Evolutionary conservation across 768 basidiomycete genomes (phyloP).

Genomic region (Roridomyces roridus): DNA sequence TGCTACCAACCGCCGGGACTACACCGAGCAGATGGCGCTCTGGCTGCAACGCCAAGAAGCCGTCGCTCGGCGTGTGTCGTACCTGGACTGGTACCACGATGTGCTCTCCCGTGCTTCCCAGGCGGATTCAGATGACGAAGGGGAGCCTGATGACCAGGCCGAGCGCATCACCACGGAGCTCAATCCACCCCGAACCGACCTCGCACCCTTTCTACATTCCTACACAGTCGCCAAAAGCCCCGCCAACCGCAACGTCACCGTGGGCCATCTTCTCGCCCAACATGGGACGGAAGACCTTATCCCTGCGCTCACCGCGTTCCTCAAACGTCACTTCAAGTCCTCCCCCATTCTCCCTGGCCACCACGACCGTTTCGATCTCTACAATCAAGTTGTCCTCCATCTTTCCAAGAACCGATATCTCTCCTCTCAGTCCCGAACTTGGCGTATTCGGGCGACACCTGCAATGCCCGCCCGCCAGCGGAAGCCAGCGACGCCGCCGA

Average conservation of each 20-base stretch:
- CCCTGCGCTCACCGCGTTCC: slow-evolving; percentile 1
- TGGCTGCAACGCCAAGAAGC: slow-evolving; percentile 38
- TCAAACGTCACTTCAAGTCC: neutral
- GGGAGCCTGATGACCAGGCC: neutral
- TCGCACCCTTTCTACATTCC: neutral
- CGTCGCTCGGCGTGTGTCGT: slow-evolving; percentile 22
- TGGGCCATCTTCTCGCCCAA: neutral
- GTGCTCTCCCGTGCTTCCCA: neutral
- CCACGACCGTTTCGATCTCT: slow-evolving; percentile 3
- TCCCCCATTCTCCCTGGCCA: neutral
- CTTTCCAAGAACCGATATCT: neutral
- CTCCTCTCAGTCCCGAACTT: neutral
- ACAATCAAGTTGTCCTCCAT: neutral
- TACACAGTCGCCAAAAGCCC: slow-evolving; percentile 4
- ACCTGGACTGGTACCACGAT: slow-evolving; percentile 27
- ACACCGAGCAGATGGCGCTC: slow-evolving; percentile 35
- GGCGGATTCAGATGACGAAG: neutral
- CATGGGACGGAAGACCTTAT: neutral
- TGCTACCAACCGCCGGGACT: slow-evolving; percentile 2
- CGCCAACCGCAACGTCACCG: neutral
- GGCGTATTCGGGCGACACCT: neutral
- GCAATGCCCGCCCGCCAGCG: neutral
- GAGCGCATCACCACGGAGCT: neutral
- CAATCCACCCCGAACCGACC: neutral
- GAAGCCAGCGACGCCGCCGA: slow-evolving; percentile 10